A percentile compares a stretch with the other conserved stretches of the same genome.
These are phyloP conservation scores for Cyclotella distinguenda DNA, from an alignment of 108 stramenopile genomes.

Conservation along the genomic window DNA sequence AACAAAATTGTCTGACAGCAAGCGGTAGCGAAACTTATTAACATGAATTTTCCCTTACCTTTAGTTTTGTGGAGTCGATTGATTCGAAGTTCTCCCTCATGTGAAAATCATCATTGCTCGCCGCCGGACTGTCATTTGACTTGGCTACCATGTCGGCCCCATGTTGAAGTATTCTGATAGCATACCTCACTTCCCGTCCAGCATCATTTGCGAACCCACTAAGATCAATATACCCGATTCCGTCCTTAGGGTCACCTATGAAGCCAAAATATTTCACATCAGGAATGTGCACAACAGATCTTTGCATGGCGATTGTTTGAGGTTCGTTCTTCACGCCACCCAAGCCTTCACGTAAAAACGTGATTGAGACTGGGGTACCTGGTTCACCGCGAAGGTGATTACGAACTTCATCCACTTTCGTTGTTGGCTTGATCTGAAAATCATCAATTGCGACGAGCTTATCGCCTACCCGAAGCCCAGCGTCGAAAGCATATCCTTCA, in stretches of 20 bases:
- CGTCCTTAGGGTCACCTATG: slow-evolving; percentile 75
- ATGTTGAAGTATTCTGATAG: slow-evolving; percentile 69
- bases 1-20: no score
- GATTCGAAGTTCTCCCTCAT: not conserved
- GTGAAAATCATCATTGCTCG: slow-evolving; percentile 7
- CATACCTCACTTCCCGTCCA: slow-evolving; percentile 79
- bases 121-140: slow-evolving; percentile 22
- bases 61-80: slow-evolving; percentile 44
- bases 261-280: slow-evolving; percentile 84
- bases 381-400: slow-evolving; percentile 88
- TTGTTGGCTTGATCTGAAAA: slow-evolving; percentile 43
- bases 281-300: slow-evolving; percentile 73
- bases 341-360: slow-evolving; percentile 72
- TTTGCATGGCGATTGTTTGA: slow-evolving; percentile 66
- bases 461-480: slow-evolving; percentile 83
- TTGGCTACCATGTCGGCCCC: slow-evolving; percentile 57
- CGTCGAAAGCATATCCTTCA: slow-evolving; percentile 83
- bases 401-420: slow-evolving; percentile 83
- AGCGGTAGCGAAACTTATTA: no score
- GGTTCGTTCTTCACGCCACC: slow-evolving; percentile 49
- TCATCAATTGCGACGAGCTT: slow-evolving; percentile 78
- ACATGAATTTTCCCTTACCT: no score
- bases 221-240: slow-evolving; percentile 91
- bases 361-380: slow-evolving; percentile 73
- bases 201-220: slow-evolving; percentile 88